These are phyloP conservation scores for Lunularia cruciata DNA, from an alignment of 225 moss, liverwort and hornwort species.

Conservation along the genomic window DNA sequence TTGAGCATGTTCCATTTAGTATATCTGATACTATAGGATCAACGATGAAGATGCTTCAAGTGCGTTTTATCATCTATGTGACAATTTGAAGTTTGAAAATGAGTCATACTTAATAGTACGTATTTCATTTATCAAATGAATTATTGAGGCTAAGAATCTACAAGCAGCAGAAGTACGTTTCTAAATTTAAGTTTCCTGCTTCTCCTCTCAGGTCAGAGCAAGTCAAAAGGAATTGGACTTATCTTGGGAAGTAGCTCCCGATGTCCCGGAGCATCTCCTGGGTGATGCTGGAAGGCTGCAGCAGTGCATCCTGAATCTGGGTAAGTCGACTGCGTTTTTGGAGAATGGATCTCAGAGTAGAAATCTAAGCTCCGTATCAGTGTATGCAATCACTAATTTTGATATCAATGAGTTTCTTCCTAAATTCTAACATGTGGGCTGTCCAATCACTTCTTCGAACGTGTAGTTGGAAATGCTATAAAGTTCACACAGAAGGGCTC, in stretches of 20 bases:
- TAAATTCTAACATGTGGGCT: background rate
- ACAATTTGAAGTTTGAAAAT: too few species aligned
- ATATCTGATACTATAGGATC: constrained; percentile 80
- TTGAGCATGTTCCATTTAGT: constrained; percentile 80
- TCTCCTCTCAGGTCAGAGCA: constrained; percentile 63
- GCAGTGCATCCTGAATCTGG: constrained; percentile 90
- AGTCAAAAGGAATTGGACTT: constrained; percentile 82
- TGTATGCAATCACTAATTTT: background rate
- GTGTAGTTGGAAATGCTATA: constrained; percentile 85
- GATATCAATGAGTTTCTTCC: background rate
- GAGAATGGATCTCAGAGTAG: too few species aligned
- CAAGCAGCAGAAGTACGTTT: too few species aligned
- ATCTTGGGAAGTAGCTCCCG: constrained; percentile 72
- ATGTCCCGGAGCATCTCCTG: constrained; percentile 72
- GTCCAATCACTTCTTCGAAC: constrained; percentile 6
- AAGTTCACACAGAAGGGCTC: constrained; percentile 87
- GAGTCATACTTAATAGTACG: too few species aligned
- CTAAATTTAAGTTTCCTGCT: background rate
- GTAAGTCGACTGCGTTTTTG: constrained; percentile 28
- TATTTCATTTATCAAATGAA: too few species aligned
- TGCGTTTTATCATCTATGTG: constrained; percentile 25
- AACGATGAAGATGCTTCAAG: constrained; percentile 98
- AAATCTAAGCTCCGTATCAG: too few species aligned
- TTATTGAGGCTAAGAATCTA: too few species aligned
- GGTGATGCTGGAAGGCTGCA: constrained; percentile 90